A percentile compares a stretch with the other conserved stretches of the same genome.
These are phyloP conservation scores for Fusarium papillatum DNA, from an alignment of 2,329 filamentous ascomycete genomes.

Conservation along the genomic window DNA sequence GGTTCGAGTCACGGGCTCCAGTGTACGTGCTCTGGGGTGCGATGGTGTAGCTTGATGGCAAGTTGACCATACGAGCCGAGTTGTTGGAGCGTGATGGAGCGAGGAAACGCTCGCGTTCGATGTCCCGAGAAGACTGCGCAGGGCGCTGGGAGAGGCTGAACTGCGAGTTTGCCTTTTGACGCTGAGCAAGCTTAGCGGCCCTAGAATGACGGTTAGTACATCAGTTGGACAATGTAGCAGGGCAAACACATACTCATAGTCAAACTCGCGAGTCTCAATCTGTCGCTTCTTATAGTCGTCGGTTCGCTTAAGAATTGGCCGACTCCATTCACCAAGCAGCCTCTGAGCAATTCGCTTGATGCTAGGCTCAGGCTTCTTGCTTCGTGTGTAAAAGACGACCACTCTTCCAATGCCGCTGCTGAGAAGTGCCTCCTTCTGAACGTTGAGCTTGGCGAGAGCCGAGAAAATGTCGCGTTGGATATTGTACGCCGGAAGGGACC, in stretches of 20 bases:
- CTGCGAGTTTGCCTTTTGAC: conserved; percentile 61
- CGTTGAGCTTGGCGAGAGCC: conserved; percentile 83
- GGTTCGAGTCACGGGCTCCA: conserved; percentile 62
- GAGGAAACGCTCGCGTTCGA: conserved; percentile 70
- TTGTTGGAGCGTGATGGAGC: conserved; percentile 68
- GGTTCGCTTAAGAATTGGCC: conserved; percentile 92
- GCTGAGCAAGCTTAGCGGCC: conserved; percentile 66
- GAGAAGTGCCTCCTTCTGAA: conserved; percentile 90
- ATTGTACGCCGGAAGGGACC: conserved; percentile 94
- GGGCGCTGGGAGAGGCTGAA: conserved; percentile 66
- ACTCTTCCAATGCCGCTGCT: conserved; percentile 97
- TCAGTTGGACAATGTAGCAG: not conserved
- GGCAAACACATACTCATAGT: conserved; percentile 67
- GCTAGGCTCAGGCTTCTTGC: conserved; percentile 86
- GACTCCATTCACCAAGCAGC: conserved; percentile 94
- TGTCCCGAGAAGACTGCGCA: conserved; percentile 57
- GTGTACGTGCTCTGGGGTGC: conserved; percentile 74
- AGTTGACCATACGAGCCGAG: conserved; percentile 67
- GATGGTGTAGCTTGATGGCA: conserved; percentile 71
- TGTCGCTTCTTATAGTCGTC: conserved; percentile 94
- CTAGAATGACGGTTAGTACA: conserved; percentile 50
- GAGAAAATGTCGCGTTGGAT: conserved; percentile 96
- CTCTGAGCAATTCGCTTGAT: conserved; percentile 97
- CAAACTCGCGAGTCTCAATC: conserved; percentile 73
- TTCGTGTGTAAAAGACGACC: conserved; percentile 96